Conservation (phyloP, 331 rosid species). For the Phaseolus coccineus region DNA sequence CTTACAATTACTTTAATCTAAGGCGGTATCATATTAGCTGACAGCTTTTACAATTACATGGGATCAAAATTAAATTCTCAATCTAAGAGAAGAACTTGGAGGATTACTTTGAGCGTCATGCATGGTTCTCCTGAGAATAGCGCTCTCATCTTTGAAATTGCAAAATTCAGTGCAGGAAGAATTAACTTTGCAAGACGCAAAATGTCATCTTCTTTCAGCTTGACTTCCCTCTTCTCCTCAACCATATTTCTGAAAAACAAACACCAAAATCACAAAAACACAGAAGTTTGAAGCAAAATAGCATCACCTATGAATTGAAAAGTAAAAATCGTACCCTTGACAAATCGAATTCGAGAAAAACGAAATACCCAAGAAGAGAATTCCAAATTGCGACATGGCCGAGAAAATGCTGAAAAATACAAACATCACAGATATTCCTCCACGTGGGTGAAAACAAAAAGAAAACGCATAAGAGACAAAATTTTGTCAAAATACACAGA, state of each 20-base stretch:
- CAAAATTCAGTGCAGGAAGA: conserved; percentile 76
- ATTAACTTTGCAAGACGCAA: conserved; percentile 62
- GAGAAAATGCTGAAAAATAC: conserved; percentile 71
- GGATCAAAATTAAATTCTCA: background rate
- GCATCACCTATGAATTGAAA: background rate
- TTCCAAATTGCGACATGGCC: conserved; percentile 65
- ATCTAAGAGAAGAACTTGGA: background rate
- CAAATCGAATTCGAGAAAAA: conserved; percentile 72
- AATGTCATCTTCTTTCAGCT: conserved; percentile 81
- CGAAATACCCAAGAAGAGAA: conserved; percentile 69
- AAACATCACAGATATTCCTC: conserved; percentile 15
- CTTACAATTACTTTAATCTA: background rate
- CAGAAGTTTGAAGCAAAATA: background rate
- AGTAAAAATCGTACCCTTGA: conserved; percentile 58
- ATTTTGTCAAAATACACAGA: background rate
- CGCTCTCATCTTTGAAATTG: conserved; percentile 61
- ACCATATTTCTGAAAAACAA: conserved; percentile 57
- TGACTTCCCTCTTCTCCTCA: conserved; percentile 50
- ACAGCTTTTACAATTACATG: background rate
- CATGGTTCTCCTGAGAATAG: conserved; percentile 92
- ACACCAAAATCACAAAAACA: conserved; percentile 28
- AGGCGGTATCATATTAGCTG: background rate
- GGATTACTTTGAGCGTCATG: conserved; percentile 82
- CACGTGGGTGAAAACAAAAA: background rate
- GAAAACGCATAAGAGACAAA: background rate